Conservation (phyloP, 805 yeast species). For the Saccharomycopsis sp. region DNA sequence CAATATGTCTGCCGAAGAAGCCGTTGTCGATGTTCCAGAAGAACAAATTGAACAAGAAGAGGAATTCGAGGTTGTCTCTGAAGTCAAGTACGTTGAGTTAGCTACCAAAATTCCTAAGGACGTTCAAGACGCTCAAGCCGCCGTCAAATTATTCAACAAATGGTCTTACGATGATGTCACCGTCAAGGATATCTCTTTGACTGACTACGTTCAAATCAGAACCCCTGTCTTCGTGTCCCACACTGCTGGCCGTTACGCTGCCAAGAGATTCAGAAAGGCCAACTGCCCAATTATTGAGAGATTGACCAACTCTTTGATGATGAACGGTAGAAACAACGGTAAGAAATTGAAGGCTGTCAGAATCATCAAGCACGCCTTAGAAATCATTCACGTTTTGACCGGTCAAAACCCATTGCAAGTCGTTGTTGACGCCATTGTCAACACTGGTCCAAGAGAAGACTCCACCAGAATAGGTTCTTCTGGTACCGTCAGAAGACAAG, state of each 20-base stretch:
- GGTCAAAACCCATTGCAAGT: constrained; percentile 99
- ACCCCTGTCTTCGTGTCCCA: constrained; percentile 97
- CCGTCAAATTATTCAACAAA: constrained; percentile 98
- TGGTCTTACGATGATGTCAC: constrained; percentile 98
- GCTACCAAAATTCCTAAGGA: constrained; percentile 97
- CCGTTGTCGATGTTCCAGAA: constrained; percentile 41
- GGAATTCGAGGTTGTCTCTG: constrained; percentile 66
- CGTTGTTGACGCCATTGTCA: constrained; percentile 97
- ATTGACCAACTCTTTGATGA: constrained; percentile 98
- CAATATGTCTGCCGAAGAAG: constrained; percentile 77
- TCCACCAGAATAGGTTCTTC: constrained; percentile 99
- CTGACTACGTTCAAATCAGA: constrained; percentile 97
- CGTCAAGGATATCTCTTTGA: constrained; percentile 95
- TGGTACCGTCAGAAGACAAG: constrained; percentile 99
- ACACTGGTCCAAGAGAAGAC: constrained; percentile 99
- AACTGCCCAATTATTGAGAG: constrained; percentile 99
- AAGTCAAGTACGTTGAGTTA: constrained; percentile 74
- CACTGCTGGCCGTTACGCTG: constrained; percentile 99
- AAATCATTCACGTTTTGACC: constrained; percentile 93
- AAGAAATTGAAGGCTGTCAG: constrained; percentile 99
- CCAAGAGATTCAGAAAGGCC: constrained; percentile 99
- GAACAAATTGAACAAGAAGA: constrained; percentile 37
- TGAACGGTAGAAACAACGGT: constrained; percentile 99
- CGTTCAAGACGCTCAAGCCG: constrained; percentile 91
- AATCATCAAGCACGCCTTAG: constrained; percentile 98